These are phyloP conservation scores for Orbilia brochopaga DNA, from an alignment of 2,329 filamentous ascomycete genomes.

Conservation along the genomic window DNA sequence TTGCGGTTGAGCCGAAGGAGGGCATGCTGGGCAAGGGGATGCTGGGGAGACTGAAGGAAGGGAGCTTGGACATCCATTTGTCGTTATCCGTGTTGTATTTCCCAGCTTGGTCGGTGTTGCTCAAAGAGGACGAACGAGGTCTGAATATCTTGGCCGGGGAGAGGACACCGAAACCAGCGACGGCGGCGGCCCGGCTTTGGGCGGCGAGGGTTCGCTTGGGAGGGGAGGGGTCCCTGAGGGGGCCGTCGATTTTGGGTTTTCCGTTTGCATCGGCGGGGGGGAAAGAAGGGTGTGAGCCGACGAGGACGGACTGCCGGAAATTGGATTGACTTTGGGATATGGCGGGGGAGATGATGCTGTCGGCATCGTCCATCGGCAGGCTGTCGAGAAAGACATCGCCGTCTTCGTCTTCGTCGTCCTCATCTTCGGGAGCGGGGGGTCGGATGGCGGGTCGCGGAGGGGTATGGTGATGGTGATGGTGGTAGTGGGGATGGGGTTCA, in stretches of 20 bases:
- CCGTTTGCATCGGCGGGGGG: constrained; percentile 6
- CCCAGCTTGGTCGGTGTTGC: constrained; percentile 34
- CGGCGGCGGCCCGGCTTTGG: constrained; percentile 19
- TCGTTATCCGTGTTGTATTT: constrained; percentile 31
- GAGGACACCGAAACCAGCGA: constrained; percentile 24
- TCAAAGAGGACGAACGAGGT: constrained; percentile 29
- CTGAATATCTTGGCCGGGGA: constrained; percentile 36
- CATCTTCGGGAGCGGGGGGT: background rate
- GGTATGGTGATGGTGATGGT: constrained; percentile 18
- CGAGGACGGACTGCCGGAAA: constrained; percentile 19
- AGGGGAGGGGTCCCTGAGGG: constrained; percentile 13
- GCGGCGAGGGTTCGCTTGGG: constrained; percentile 34
- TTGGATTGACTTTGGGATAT: constrained; percentile 53
- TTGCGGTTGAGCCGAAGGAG: constrained; percentile 35
- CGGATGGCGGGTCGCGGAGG: background rate
- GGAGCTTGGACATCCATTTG: constrained; percentile 44
- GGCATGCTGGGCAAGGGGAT: constrained; percentile 45
- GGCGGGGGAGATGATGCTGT: constrained; percentile 52
- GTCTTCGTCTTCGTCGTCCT: constrained; percentile 19
- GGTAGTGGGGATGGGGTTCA: constrained; percentile 18
- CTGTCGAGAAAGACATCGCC: constrained; percentile 29
- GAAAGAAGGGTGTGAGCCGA: constrained; percentile 4
- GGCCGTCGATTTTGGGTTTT: constrained; percentile 5
- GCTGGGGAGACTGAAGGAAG: constrained; percentile 49
- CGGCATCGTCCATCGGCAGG: constrained; percentile 49